Evolutionary conservation across 2,329 filamentous ascomycete species (phyloP), one percentile per base, ranked within the genome.

Genomic region (Colletotrichum aenigma): DNA sequence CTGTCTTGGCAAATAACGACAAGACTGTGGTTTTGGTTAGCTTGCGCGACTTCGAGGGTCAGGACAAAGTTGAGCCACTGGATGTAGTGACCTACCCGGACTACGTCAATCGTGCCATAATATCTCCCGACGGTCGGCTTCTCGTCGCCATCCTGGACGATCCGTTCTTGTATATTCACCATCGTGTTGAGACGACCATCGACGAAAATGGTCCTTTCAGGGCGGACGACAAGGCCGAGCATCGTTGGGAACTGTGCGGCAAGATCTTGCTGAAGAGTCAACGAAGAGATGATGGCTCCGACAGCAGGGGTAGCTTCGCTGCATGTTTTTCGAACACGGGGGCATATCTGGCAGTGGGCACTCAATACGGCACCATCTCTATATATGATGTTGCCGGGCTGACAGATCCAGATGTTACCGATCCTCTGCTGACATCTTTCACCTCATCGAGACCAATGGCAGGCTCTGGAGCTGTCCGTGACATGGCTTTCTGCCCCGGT

Each of bases 31-130:
- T 94, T 32, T 86, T 98, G n/a, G 95, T 97, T 81, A 94, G 93
- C 65, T 87, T 98, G 24, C 88, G 91, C 32, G 91, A 93, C 68
- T 91, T 92, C 67, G 84, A 86, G 6, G 80, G 80, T 38, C 82
- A 82, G 60, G 84, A 86, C 18, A 83, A 84, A 64, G 83, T 84
- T 16, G 88, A 94, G 75, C 88, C 94, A 43, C 85, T 97, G 26
- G 92, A 94, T 70, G 89, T 93, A 58, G 87, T 98, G 69, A 89
- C 91, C 6, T 93, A 98, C 78, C 93, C 94, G 7, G 94, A 96
- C 81, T 94, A 93, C 78, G 96, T 98, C 87, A 99, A 99, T 81
- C 95, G 97, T 81, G 95, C 96, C 38, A 92, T 96, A n/a, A 93
- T 99, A 68, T 98, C 96, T 8, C 97, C 96, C 0, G 94, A 98